phyloP scores from a whole-genome alignment of 2,329 filamentous ascomycete genomes.

The Microcyclospora pomicola region DNA sequence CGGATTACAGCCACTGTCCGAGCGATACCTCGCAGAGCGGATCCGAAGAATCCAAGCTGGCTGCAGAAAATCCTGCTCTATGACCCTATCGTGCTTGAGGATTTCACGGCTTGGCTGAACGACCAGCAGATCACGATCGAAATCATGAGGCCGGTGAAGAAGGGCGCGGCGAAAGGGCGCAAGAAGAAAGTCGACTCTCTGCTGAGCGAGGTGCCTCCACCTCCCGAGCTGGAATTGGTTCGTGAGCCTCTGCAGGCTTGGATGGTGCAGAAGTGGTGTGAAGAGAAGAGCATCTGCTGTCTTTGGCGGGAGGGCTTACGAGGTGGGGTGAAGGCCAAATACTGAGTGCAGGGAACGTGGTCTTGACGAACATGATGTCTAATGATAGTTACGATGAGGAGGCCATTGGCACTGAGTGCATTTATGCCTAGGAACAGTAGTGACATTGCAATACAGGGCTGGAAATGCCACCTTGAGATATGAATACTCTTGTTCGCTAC shows the following conservation, averaged over 20 bases:
- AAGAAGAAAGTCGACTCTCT: slow-evolving; percentile 28
- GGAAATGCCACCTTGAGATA: too few species aligned
- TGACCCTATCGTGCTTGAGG: slow-evolving; percentile 78
- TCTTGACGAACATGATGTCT: too few species aligned
- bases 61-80: slow-evolving; percentile 89
- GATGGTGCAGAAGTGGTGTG: slow-evolving; percentile 80
- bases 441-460: too few species aligned
- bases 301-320: slow-evolving; percentile 47
- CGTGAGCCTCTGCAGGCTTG: slow-evolving; percentile 27
- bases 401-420: too few species aligned
- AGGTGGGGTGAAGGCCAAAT: slow-evolving; percentile 21
- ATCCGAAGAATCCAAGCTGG: slow-evolving; percentile 48
- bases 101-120: slow-evolving; percentile 73
- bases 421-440: too few species aligned
- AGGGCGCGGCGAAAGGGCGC: slow-evolving; percentile 33
- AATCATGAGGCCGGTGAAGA: slow-evolving; percentile 27
- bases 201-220: background rate
- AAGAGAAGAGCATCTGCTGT: slow-evolving; percentile 74
- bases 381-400: too few species aligned
- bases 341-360: slow-evolving; percentile 9
- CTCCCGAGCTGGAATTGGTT: slow-evolving; percentile 10
- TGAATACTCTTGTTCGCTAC: too few species aligned
- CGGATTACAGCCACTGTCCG: slow-evolving; percentile 37
- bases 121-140: slow-evolving; percentile 14
- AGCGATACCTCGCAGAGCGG: slow-evolving; percentile 27